phyloP scores from a whole-genome alignment of 1,284 basidiomycete genomes.

The Coniferiporia sulphurascens region DNA sequence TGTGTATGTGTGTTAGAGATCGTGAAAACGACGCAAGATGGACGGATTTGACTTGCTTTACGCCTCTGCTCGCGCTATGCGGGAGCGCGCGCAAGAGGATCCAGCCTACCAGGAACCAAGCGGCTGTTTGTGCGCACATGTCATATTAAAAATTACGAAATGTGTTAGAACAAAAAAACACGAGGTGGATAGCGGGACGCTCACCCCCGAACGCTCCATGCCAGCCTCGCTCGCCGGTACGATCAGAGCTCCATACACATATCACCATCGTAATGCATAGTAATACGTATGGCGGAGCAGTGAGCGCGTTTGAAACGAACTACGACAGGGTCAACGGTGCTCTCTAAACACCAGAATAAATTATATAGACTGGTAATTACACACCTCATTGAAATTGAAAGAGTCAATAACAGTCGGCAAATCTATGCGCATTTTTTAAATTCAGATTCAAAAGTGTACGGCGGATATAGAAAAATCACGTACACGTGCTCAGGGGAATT shows the following conservation, averaged over 20 bases:
- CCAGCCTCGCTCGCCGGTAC: constrained; percentile 31
- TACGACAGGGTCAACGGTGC: not conserved
- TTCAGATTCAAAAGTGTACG: not conserved
- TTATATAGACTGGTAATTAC: not conserved
- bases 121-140: constrained; percentile 23
- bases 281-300: constrained; percentile 35
- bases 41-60: constrained; percentile 11
- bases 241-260: constrained; percentile 33
- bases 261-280: constrained; percentile 32
- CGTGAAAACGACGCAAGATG: not conserved
- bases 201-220: constrained; percentile 34
- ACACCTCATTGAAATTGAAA: constrained; percentile 32
- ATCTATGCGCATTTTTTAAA: constrained; percentile 22
- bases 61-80: constrained; percentile 24
- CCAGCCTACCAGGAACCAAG: constrained; percentile 35
- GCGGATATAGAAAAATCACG: constrained; percentile 12
- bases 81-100: constrained; percentile 32
- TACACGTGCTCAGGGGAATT: constrained; percentile 33
- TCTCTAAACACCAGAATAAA: not conserved
- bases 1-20: too few species aligned
- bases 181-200: not conserved
- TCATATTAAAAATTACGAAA: too few species aligned
- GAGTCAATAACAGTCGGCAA: constrained; percentile 36
- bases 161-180: too few species aligned
- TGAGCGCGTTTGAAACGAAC: constrained; percentile 34